phyloP scores from a whole-genome alignment of 2,329 filamentous ascomycete genomes.

The Aspergillus hiratsukae region DNA sequence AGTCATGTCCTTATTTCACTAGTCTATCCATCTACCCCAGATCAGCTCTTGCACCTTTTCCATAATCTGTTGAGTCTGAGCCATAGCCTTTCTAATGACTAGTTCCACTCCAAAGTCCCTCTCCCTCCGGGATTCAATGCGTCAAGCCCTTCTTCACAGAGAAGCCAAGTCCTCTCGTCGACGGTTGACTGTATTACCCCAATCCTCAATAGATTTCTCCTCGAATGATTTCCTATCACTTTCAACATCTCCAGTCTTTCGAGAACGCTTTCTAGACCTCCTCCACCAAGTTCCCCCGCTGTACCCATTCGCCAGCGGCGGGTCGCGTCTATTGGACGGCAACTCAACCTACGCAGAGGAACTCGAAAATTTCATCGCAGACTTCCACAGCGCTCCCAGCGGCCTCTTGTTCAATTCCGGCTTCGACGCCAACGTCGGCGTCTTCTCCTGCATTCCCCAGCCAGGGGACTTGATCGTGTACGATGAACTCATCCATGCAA shows the following conservation, averaged over 20 bases:
- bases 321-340: conserved; percentile 62
- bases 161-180: conserved; percentile 43
- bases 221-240: conserved; percentile 64
- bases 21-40: background rate
- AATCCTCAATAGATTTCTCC: conserved; percentile 53
- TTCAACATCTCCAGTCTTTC: conserved; percentile 45
- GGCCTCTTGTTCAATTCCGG: conserved; percentile 62
- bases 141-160: conserved; percentile 34
- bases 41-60: background rate
- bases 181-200: conserved; percentile 43
- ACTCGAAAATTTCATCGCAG: conserved; percentile 56
- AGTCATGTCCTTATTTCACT: background rate
- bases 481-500: conserved; percentile 74
- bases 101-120: conserved; percentile 18
- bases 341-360: conserved; percentile 58
- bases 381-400: conserved; percentile 55
- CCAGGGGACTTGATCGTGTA: conserved; percentile 62
- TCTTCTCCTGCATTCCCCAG: conserved; percentile 59
- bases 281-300: conserved; percentile 33
- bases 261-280: conserved; percentile 46
- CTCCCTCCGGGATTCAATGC: conserved; percentile 27
- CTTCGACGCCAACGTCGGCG: conserved; percentile 62
- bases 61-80: background rate
- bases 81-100: conserved; percentile 1
- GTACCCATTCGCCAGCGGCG: conserved; percentile 51